A percentile compares a stretch with the other conserved stretches of the same genome.
Conservation (phyloP, 2,329 filamentous ascomycete genomes). For the Phymatotrichopsis omnivora region DNA sequence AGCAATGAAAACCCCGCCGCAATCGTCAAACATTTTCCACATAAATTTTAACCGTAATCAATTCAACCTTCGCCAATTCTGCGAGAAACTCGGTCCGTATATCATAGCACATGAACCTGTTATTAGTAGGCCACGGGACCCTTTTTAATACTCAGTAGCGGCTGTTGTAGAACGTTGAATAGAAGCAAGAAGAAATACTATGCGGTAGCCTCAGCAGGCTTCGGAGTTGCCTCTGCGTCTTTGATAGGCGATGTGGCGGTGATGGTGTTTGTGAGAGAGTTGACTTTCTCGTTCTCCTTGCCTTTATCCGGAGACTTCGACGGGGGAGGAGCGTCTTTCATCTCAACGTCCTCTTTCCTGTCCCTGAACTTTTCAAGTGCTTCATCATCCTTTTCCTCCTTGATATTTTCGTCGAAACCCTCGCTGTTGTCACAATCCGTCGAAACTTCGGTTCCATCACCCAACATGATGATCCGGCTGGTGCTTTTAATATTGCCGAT, state of each 20-base stretch:
- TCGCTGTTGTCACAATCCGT: conserved; percentile 83
- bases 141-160: too few species aligned
- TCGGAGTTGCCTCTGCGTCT: background rate
- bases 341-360: conserved; percentile 28
- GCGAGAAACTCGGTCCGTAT: too few species aligned
- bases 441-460: conserved; percentile 86
- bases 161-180: background rate
- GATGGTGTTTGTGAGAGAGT: conserved; percentile 1
- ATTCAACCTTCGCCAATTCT: too few species aligned
- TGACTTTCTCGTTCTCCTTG: conserved; percentile 23
- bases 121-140: too few species aligned
- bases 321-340: conserved; percentile 15
- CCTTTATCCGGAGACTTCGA: conserved; percentile 10
- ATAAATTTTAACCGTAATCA: too few species aligned
- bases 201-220: background rate
- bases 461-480: conserved; percentile 81
- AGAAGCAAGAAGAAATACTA: conserved; percentile 2
- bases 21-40: background rate
- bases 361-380: conserved; percentile 30
- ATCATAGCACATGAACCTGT: too few species aligned
- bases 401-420: conserved; percentile 87
- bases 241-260: too few species aligned
- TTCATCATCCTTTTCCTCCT: conserved; percentile 45
- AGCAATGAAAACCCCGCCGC: background rate
- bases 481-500: conserved; percentile 14